These are phyloP conservation scores for Barnettozyma pratensis DNA, from an alignment of 805 yeast species.

Conservation along the genomic window DNA sequence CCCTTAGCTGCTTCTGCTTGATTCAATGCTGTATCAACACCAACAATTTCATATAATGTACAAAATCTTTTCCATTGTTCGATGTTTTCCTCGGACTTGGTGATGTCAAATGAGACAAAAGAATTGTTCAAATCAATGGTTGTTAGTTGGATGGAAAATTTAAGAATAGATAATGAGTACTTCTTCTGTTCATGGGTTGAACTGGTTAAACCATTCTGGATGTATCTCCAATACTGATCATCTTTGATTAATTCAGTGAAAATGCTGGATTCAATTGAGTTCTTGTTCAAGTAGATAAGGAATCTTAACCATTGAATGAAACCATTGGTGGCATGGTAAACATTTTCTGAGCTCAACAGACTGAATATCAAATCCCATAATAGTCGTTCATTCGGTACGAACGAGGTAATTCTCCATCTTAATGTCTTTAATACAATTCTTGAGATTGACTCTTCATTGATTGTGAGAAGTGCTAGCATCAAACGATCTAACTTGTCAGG, in stretches of 20 bases:
- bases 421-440: slow-evolving; percentile 34
- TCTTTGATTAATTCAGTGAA: slow-evolving; percentile 3
- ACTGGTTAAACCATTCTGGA: slow-evolving; percentile 54
- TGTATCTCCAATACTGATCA: slow-evolving; percentile 46
- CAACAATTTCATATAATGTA: slow-evolving; percentile 74
- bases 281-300: slow-evolving; percentile 27
- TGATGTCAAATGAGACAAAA: slow-evolving; percentile 10
- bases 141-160: slow-evolving; percentile 49
- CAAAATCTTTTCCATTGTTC: slow-evolving; percentile 67
- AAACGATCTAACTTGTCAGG: slow-evolving; percentile 22
- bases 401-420: slow-evolving; percentile 44
- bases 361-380: slow-evolving; percentile 44
- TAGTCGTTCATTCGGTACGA: slow-evolving; percentile 19
- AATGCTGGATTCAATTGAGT: neutral
- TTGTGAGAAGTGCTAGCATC: slow-evolving; percentile 31
- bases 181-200: slow-evolving; percentile 64
- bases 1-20: slow-evolving; percentile 74
- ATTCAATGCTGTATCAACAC: slow-evolving; percentile 79
- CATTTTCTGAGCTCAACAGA: slow-evolving; percentile 27
- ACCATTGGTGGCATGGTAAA: slow-evolving; percentile 36
- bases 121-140: slow-evolving; percentile 28
- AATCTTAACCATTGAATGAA: slow-evolving; percentile 54
- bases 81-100: slow-evolving; percentile 25
- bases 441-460: slow-evolving; percentile 35
- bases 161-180: slow-evolving; percentile 59